Percentiles rank a stretch among this genome's conserved stretches.
These are phyloP conservation scores for Aeminium ludgeri DNA, from an alignment of 495 filamentous ascomycete species.

Conservation along the genomic window DNA sequence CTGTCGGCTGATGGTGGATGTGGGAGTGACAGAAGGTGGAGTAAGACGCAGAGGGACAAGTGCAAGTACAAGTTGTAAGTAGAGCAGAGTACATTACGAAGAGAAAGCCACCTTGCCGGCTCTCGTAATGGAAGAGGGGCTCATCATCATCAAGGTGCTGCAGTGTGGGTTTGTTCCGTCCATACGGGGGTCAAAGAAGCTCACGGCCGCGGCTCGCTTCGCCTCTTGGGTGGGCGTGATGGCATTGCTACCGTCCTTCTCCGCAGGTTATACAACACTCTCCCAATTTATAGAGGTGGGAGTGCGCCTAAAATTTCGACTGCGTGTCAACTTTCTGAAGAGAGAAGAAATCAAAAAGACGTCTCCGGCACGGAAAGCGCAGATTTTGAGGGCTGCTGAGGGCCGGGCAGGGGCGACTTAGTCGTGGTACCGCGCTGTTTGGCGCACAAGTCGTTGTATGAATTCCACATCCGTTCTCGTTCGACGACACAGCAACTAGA, in stretches of 20 bases:
- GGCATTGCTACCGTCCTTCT: no score
- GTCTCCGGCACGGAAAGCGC: no score
- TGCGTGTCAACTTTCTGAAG: constrained; percentile 8
- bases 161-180: constrained; percentile 21
- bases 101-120: no score
- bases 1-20: background rate
- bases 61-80: background rate
- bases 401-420: no score
- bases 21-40: background rate
- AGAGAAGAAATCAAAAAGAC: constrained; percentile 3
- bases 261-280: constrained; percentile 58
- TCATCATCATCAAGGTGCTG: background rate
- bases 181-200: constrained; percentile 28
- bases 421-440: no score
- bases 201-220: constrained; percentile 13
- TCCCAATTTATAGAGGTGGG: constrained; percentile 31
- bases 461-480: no score
- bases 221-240: no score
- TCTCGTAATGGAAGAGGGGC: background rate
- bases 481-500: no score
- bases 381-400: no score
- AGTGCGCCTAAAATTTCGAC: no score
- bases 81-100: no score
- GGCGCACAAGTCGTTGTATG: no score
- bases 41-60: background rate